Conservation (phyloP, 2,329 filamentous ascomycete genomes). For the Fusarium virguliforme region DNA sequence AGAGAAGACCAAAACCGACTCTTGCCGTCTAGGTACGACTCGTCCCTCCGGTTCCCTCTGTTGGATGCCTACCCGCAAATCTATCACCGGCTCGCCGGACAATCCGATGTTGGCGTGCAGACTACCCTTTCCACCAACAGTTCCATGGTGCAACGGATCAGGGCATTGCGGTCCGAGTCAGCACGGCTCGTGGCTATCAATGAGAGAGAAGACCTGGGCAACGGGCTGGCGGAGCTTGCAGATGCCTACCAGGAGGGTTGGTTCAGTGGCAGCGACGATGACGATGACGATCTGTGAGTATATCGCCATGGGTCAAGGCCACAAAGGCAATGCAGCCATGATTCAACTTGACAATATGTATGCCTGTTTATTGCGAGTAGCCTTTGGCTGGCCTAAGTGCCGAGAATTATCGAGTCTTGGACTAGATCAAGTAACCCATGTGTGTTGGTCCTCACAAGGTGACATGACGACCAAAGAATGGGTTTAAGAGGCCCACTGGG, state of each 20-base stretch:
- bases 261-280: constrained; percentile 82
- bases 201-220: constrained; percentile 87
- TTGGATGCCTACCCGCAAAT: constrained; percentile 89
- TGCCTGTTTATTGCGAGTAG: background rate
- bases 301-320: background rate
- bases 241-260: constrained; percentile 93
- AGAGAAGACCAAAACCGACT: background rate
- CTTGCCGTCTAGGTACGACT: constrained; percentile 60
- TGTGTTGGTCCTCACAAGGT: background rate
- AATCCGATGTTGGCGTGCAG: constrained; percentile 60
- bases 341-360: background rate
- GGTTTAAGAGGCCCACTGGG: constrained; percentile 29
- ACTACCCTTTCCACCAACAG: constrained; percentile 82
- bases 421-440: constrained; percentile 1
- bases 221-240: constrained; percentile 84
- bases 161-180: constrained; percentile 75
- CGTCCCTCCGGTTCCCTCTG: constrained; percentile 78
- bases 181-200: constrained; percentile 77
- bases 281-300: constrained; percentile 71
- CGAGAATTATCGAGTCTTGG: background rate
- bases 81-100: constrained; percentile 66
- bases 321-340: background rate
- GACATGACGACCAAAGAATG: constrained; percentile 1
- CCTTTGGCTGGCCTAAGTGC: background rate
- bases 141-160: constrained; percentile 78